phyloP scores from a whole-genome alignment of 768 basidiomycete species.

The Termitomyces heimii region DNA sequence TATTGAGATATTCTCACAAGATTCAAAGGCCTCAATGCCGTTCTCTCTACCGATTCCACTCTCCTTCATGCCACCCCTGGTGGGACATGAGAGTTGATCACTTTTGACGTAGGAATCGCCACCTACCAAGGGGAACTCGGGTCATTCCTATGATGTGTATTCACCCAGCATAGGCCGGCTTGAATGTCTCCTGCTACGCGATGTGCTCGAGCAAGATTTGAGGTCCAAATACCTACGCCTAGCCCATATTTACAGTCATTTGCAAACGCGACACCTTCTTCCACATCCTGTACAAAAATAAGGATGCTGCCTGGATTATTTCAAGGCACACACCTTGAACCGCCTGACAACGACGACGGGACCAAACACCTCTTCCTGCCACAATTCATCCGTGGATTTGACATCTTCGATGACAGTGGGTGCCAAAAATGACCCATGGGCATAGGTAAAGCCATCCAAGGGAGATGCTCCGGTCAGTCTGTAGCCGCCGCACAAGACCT shows the following conservation, averaged over 20 bases:
- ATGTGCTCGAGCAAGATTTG: constrained; percentile 68
- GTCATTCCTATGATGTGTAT: constrained; percentile 86
- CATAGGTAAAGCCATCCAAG: constrained; percentile 70
- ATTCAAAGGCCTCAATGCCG: constrained; percentile 73
- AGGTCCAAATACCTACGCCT: constrained; percentile 79
- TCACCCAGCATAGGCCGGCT: constrained; percentile 81
- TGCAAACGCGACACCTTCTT: constrained; percentile 61
- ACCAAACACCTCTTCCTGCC: constrained; percentile 84
- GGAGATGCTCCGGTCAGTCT: constrained; percentile 56
- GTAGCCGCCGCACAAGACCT: constrained; percentile 56
- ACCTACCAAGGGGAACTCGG: constrained; percentile 82
- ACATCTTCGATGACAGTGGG: constrained; percentile 71
- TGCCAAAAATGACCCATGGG: constrained; percentile 68
- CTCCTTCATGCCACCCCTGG: constrained; percentile 88
- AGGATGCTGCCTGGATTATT: not conserved
- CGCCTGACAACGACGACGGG: constrained; percentile 70
- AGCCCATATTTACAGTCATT: constrained; percentile 78
- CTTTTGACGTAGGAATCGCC: not conserved
- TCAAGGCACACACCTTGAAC: constrained; percentile 23
- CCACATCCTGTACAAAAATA: constrained; percentile 39
- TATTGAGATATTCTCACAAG: constrained; percentile 44
- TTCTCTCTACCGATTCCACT: constrained; percentile 88
- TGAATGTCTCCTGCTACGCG: constrained; percentile 65
- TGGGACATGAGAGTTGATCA: not conserved
- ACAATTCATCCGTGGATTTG: constrained; percentile 51